Evolutionary conservation across 371 early-diverging fungal genomes (phyloP).

Genomic region (Mucor sp.): DNA sequence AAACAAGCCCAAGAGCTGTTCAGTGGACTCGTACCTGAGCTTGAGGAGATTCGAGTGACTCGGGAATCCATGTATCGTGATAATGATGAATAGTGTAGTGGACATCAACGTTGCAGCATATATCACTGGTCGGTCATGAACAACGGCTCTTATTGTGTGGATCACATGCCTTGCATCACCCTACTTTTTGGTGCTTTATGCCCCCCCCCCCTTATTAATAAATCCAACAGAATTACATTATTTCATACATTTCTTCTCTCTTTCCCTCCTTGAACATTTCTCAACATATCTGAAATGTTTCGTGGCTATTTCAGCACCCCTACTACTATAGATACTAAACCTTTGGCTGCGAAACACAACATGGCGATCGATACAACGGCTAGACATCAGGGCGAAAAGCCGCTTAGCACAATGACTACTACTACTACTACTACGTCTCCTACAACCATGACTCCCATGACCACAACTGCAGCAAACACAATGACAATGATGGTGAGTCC

Average conservation of each 20-base stretch:
- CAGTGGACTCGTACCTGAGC: slow-evolving; percentile 82
- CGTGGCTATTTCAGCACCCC: not conserved
- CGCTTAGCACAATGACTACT: not conserved
- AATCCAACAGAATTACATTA: not conserved
- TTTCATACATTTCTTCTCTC: not conserved
- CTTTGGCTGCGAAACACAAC: not conserved
- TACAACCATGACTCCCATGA: not conserved
- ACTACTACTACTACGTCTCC: not conserved
- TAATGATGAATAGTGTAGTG: slow-evolving; percentile 13
- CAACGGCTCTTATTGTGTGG: slow-evolving; percentile 1
- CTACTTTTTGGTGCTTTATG: not conserved
- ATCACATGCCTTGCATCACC: slow-evolving; percentile 4
- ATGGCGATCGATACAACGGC: not conserved
- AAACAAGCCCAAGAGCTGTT: slow-evolving; percentile 80
- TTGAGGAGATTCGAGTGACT: slow-evolving; percentile 90
- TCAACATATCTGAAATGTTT: not conserved
- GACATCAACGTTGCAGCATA: not conserved
- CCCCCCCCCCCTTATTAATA: not conserved
- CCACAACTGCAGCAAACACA: not conserved
- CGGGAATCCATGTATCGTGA: slow-evolving; percentile 85
- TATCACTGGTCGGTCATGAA: slow-evolving; percentile 7
- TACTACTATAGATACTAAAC: not conserved
- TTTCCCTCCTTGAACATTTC: not conserved
- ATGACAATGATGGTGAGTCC: slow-evolving; percentile 1
- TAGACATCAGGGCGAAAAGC: not conserved